phyloP scores from a whole-genome alignment of 1,284 basidiomycete species.

The Cutaneotrichosporon sp. region DNA sequence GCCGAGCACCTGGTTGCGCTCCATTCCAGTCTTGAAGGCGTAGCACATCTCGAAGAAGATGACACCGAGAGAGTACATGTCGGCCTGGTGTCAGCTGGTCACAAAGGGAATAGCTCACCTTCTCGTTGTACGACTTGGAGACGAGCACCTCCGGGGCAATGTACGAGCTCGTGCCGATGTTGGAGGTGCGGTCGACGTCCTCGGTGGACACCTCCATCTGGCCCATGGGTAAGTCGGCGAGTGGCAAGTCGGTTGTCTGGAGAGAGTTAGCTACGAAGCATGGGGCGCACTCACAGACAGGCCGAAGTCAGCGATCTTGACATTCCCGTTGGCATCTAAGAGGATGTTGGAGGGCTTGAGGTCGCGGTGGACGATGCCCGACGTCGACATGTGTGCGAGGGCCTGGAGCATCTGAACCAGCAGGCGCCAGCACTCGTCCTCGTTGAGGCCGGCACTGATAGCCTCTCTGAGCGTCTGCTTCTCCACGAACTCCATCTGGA shows the following conservation, averaged over 20 bases:
- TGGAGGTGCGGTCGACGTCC: conserved; percentile 54
- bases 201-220: conserved; percentile 57
- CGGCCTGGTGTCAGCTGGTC: conserved; percentile 61
- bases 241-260: conserved; percentile 71
- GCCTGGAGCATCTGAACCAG: conserved; percentile 93
- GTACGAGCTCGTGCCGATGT: conserved; percentile 90
- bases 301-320: conserved; percentile 95
- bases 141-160: conserved; percentile 79
- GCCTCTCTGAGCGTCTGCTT: conserved; percentile 59
- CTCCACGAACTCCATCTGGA: conserved; percentile 55
- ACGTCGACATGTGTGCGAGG: conserved; percentile 81
- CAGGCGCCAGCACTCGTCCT: conserved; percentile 84
- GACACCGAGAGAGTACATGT: conserved; percentile 93
- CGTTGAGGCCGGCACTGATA: conserved; percentile 74
- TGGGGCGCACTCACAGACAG: conserved; percentile 53
- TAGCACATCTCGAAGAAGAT: conserved; percentile 99
- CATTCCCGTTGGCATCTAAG: conserved; percentile 84
- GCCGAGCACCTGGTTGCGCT: conserved; percentile 80
- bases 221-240: conserved; percentile 61
- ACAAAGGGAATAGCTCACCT: conserved; percentile 21
- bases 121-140: conserved; percentile 55
- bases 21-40: conserved; percentile 78
- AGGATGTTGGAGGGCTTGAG: conserved; percentile 91
- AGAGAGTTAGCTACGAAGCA: background rate
- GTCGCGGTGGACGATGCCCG: conserved; percentile 91